Conservation (phyloP, 2,329 filamentous ascomycete genomes). For the Phialophora verrucosa region DNA sequence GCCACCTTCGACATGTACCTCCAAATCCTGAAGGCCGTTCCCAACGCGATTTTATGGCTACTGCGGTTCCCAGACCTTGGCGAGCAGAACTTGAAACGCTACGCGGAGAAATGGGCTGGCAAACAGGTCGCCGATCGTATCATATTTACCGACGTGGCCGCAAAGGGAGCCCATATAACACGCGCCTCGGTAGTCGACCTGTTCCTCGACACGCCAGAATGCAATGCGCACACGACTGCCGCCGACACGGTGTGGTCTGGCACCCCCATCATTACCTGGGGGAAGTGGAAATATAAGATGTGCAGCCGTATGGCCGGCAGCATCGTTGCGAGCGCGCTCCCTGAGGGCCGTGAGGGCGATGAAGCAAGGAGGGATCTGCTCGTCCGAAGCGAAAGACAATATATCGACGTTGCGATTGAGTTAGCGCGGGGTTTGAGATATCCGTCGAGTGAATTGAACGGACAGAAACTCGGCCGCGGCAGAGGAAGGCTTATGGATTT, state of each 20-base stretch:
- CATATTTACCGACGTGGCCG: constrained; percentile 94
- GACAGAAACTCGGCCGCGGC: constrained; percentile 43
- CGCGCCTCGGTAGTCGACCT: constrained; percentile 90
- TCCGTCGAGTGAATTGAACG: constrained; percentile 42
- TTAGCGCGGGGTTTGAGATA: constrained; percentile 71
- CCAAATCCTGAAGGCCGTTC: constrained; percentile 81
- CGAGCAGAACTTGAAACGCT: constrained; percentile 80
- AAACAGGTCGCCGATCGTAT: constrained; percentile 83
- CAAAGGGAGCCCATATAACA: constrained; percentile 91
- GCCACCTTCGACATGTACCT: constrained; percentile 96
- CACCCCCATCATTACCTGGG: constrained; percentile 86
- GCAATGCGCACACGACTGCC: constrained; percentile 96
- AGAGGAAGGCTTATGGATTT: constrained; percentile 77
- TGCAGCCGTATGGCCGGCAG: constrained; percentile 97
- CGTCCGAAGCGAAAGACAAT: constrained; percentile 76
- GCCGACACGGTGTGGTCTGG: constrained; percentile 97
- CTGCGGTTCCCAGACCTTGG: constrained; percentile 95
- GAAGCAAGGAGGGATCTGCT: constrained; percentile 76
- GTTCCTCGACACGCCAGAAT: constrained; percentile 96
- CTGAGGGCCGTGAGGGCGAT: constrained; percentile 70
- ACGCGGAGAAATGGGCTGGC: constrained; percentile 82
- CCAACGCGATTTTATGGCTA: constrained; percentile 91
- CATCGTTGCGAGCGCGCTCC: constrained; percentile 87
- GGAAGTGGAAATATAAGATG: constrained; percentile 97
- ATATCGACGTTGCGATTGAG: constrained; percentile 76